Evolutionary conservation across 169 alveolate species (phyloP), one percentile per base, ranked within the genome.

Genomic region (Plasmodium fragile): DNA sequence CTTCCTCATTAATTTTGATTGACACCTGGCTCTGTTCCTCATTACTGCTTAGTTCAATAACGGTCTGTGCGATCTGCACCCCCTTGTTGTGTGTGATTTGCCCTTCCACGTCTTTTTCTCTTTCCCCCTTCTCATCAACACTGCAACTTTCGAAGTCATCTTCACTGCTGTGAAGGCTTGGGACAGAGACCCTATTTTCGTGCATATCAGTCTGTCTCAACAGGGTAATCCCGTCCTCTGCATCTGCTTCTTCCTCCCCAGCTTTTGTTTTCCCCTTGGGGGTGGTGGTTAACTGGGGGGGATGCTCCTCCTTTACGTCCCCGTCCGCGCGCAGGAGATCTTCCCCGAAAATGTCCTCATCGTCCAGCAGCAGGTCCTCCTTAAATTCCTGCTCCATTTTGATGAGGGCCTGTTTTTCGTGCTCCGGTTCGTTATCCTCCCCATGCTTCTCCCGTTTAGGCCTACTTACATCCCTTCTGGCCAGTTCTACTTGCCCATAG

Each of bases 91-190:
- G 22, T 5, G 1, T 28, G 28, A 32, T 65, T 5, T 65, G 72
- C 70, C 78, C 49, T 10, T 69, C 73, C 39, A 16, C 32, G 13
- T 30, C 4, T n/a, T 41, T 81, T 39, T 72, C 36, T 2, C 41
- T 5, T n/a, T 30, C 30, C 73, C 7, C 70, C 59, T 87, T 87
- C 71, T 87, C 94, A 18, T 87, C 82, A 4, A 87, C 79, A 10
- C 70, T 78, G 32, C 94, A 87, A 79, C 78, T 87, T 87, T 87
- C 94, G 80, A 87, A 87, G 39, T 75, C 93, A 65, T 34, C 84
- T 45, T 45, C 73, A 30, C 65, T 32, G 30, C 78, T 32, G 55
- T 22, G 32, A 18, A 49, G 13, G 34, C 10, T 92, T 79, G 13
- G 34, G 28, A 13, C 16, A 28, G 73, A 30, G 34, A 69, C 34